Evolutionary conservation across 1,284 basidiomycete genomes (phyloP).

Genomic region (Leccinum brunneo-olivaceum): DNA sequence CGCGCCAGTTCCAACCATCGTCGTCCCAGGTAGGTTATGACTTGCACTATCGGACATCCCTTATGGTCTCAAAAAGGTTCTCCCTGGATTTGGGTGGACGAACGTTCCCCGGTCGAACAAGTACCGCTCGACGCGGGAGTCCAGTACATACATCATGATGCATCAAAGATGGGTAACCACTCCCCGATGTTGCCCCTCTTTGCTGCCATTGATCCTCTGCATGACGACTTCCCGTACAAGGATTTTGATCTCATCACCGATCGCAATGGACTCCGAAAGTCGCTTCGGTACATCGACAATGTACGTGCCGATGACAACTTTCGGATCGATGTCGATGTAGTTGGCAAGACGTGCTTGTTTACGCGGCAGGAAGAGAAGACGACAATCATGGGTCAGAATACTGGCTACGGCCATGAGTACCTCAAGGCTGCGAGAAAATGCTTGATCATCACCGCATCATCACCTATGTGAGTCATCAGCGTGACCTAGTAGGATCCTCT

Average conservation of each 20-base stretch:
- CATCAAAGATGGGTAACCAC: slow-evolving; percentile 25
- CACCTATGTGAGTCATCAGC: slow-evolving; percentile 30
- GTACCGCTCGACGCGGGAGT: slow-evolving; percentile 27
- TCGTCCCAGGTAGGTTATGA: slow-evolving; percentile 25
- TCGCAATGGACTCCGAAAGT: slow-evolving; percentile 33
- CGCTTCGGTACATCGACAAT: slow-evolving; percentile 28
- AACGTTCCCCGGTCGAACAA: slow-evolving; percentile 15
- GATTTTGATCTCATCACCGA: slow-evolving; percentile 32
- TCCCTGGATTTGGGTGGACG: slow-evolving; percentile 28
- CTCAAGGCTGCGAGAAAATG: slow-evolving; percentile 29
- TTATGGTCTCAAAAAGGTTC: slow-evolving; percentile 15
- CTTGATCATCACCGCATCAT: slow-evolving; percentile 33
- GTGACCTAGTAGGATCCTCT: background rate
- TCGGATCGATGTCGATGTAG: slow-evolving; percentile 33
- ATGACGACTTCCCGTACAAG: slow-evolving; percentile 24
- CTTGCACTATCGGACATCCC: no score
- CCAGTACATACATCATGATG: slow-evolving; percentile 29
- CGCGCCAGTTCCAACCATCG: slow-evolving; percentile 24
- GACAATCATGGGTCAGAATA: slow-evolving; percentile 2
- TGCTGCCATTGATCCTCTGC: slow-evolving; percentile 30
- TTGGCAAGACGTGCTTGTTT: slow-evolving; percentile 29
- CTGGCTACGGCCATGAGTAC: slow-evolving; percentile 33
- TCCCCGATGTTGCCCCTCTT: slow-evolving; percentile 33
- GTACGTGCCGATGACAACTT: slow-evolving; percentile 18
- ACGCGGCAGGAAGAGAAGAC: slow-evolving; percentile 23